phyloP scores from a whole-genome alignment of 306 rosid species.

The Corylus avellana region DNA sequence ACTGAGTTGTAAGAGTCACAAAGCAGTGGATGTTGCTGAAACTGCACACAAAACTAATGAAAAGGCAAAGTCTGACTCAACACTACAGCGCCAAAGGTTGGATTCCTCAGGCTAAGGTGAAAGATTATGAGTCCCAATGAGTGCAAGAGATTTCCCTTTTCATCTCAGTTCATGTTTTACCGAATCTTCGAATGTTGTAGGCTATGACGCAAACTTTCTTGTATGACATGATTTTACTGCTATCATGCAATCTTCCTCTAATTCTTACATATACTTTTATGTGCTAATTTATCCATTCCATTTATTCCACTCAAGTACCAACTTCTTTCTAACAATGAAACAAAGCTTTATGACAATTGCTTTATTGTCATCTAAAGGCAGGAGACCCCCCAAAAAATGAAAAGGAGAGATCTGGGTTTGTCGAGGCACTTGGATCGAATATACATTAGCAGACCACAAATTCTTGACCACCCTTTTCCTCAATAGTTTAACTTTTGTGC shows the following conservation, averaged over 20 bases:
- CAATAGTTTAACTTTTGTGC: constrained; percentile 4
- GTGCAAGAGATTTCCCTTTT: neutral
- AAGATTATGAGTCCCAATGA: neutral
- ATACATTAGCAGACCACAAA: constrained; percentile 5
- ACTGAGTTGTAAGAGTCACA: constrained; percentile 37
- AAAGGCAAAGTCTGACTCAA: constrained; percentile 12
- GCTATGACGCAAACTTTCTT: neutral
- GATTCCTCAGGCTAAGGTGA: constrained; percentile 6
- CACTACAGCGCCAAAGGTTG: constrained; percentile 14
- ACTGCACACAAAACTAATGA: constrained; percentile 19
- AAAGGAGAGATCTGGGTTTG: constrained; percentile 19
- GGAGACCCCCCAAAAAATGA: constrained; percentile 16
- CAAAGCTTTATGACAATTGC: neutral
- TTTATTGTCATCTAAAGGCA: constrained; percentile 32
- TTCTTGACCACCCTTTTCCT: constrained; percentile 12
- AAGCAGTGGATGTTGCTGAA: constrained; percentile 32
- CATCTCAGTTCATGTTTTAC: neutral
- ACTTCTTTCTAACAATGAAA: neutral
- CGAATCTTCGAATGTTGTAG: too few species aligned
- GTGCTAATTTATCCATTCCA: neutral
- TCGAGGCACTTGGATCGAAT: constrained; percentile 16
- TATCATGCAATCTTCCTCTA: neutral
- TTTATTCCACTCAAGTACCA: neutral
- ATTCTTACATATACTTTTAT: neutral
- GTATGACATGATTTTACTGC: neutral